These are phyloP conservation scores for Schwanniomyces sp. DNA, from an alignment of 805 yeast species.

Conservation along the genomic window DNA sequence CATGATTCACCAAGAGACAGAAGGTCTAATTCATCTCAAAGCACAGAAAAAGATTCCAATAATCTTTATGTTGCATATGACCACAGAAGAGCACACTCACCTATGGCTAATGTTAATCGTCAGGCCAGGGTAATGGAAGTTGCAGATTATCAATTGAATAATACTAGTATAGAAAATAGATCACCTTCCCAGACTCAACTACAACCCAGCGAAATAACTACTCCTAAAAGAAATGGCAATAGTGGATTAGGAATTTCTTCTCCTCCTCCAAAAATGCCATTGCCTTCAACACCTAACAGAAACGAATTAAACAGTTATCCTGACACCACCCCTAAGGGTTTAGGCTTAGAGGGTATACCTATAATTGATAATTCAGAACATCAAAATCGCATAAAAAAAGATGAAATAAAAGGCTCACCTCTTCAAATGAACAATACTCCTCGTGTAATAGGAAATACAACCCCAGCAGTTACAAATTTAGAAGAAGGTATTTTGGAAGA, in stretches of 20 bases:
- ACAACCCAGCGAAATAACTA: conserved; percentile 10
- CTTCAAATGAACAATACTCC: background rate
- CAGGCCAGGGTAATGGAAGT: conserved; percentile 47
- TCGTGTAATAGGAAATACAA: conserved; percentile 11
- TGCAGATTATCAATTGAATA: conserved; percentile 16
- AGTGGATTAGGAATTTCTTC: conserved; percentile 17
- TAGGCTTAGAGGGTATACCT: conserved; percentile 38
- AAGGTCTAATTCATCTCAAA: conserved; percentile 9
- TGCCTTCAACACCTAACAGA: conserved; percentile 15
- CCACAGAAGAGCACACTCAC: conserved; percentile 28
- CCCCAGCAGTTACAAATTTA: conserved; percentile 37
- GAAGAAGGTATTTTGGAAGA: conserved; percentile 19
- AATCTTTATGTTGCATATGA: background rate
- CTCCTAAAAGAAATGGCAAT: conserved; percentile 15
- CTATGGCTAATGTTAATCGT: conserved; percentile 42
- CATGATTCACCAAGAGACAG: conserved; percentile 11
- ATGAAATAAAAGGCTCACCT: background rate
- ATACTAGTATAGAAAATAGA: background rate
- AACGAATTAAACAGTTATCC: background rate
- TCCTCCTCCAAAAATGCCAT: conserved; percentile 40
- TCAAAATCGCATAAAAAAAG: conserved; percentile 5
- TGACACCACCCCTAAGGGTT: conserved; percentile 30
- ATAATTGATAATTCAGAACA: conserved; percentile 3
- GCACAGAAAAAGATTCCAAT: background rate
- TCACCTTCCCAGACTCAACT: background rate